Evolutionary conservation across 331 rosid genomes (phyloP), one percentile per base, ranked within the genome.

Genomic region (Rosa hybrid): DNA sequence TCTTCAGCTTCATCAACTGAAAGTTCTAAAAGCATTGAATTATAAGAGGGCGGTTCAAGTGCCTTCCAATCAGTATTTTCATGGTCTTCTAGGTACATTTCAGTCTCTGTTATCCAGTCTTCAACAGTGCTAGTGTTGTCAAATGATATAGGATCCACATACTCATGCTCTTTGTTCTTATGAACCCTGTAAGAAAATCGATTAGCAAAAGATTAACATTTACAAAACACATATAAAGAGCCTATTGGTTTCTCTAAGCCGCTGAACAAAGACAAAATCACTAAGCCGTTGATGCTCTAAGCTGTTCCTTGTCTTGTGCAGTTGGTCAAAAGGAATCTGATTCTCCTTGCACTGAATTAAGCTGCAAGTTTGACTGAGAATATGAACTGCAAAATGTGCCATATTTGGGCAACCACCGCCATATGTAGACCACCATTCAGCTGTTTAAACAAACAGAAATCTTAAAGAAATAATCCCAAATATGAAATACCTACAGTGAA

Each of bases 371-470:
- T 81, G 84, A 69, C 84, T 81, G 54, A 81, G 77, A 56, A 75
- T 30, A 27, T 72, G 76, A 42, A 81, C 50, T 8, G 80, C 80
- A 49, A 81, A 30, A 16, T 20, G 59, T 0, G 81, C 42, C 64
- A 81, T 38, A 60, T 57, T 59, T 34, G 84, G 81, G 81, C 84
- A 81, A 48, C 81, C 65, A 70, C 84, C 25, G 17, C 84, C 84
- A 70, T 81, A 81, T 49, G 84, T 81, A 14, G 84, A 81, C 84
- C 84, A 76, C 84, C 84, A 81, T 59, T 76, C 81, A 70, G 81
- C 84, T 81, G 84, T 80, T 76, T 27, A 48, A 51, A 70, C 67
- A 76, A 46, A 46, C 27, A 81, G 17, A 81, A 49, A 21, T 14
- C 42, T 45, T 20, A 57, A 38, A 20, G 30, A 53, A 65, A 51